Conservation (phyloP, 2,329 filamentous ascomycete genomes). For the Neurospora crassa region DNA sequence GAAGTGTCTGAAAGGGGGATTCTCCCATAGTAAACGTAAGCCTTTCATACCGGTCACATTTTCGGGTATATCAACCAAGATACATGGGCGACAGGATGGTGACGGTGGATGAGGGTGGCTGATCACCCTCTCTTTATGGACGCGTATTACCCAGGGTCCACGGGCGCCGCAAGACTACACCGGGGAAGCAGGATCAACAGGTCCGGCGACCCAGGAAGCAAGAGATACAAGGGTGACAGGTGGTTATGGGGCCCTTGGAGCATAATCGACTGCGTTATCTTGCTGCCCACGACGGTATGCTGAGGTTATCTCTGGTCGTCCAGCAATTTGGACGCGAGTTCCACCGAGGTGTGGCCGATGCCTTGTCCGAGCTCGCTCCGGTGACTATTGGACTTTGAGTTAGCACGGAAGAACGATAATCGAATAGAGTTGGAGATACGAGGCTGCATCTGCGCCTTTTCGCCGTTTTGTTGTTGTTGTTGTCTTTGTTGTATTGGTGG, state of each 20-base stretch:
- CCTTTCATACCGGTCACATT: not conserved
- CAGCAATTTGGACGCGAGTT: not conserved
- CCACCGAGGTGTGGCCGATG: not conserved
- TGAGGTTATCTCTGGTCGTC: not conserved
- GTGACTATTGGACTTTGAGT: not conserved
- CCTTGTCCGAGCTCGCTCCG: not conserved
- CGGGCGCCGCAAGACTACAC: slow-evolving; percentile 1
- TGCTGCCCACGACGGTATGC: not conserved
- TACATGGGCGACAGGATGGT: not conserved
- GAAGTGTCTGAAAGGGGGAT: not conserved
- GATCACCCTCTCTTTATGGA: not conserved
- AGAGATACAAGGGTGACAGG: not conserved
- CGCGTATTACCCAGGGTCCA: not conserved
- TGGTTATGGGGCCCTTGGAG: not conserved
- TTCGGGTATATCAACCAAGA: slow-evolving; percentile 1
- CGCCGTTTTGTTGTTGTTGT: not conserved
- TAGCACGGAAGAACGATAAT: not conserved
- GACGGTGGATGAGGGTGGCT: not conserved
- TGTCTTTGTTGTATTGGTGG: not conserved
- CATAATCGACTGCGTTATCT: not conserved
- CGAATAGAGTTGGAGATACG: not conserved
- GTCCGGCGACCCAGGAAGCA: slow-evolving; percentile 4
- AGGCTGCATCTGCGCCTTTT: not conserved
- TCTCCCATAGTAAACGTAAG: not conserved
- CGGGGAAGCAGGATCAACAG: slow-evolving; percentile 8